phyloP scores from a whole-genome alignment of 352 stramenopile species.

The Phytophthora sp. region DNA sequence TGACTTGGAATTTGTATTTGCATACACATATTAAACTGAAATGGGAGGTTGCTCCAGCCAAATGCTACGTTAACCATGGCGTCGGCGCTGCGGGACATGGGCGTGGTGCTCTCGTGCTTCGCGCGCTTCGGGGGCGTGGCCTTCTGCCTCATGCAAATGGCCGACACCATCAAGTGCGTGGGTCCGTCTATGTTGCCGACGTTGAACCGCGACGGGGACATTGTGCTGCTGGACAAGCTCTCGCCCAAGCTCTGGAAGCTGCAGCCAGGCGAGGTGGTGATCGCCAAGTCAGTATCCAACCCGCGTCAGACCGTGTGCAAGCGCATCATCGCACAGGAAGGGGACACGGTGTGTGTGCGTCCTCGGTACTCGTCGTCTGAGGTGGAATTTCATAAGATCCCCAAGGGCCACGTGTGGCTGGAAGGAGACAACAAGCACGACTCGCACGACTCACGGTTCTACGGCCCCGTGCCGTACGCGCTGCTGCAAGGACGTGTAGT shows the following conservation, averaged over 20 bases:
- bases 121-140: conserved; percentile 75
- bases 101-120: conserved; percentile 66
- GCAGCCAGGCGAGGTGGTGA: conserved; percentile 85
- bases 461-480: conserved; percentile 93
- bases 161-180: conserved; percentile 88
- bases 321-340: conserved; percentile 85
- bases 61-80: neutral
- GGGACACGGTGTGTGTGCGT: conserved; percentile 79
- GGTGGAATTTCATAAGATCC: conserved; percentile 85
- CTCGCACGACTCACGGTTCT: conserved; percentile 95
- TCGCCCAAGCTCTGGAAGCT: conserved; percentile 69
- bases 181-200: conserved; percentile 92
- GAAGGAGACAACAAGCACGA: conserved; percentile 97
- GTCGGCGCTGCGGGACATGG: conserved; percentile 45
- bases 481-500: conserved; percentile 91
- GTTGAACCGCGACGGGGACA: conserved; percentile 89
- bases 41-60: neutral
- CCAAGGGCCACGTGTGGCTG: conserved; percentile 95
- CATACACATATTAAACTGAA: no score
- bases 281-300: conserved; percentile 88
- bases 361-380: conserved; percentile 74
- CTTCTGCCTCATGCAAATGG: conserved; percentile 74
- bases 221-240: conserved; percentile 91
- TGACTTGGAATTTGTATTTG: no score
- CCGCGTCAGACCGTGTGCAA: conserved; percentile 90